These are phyloP conservation scores for Hymenoscyphus albidus DNA, from an alignment of 2,329 filamentous ascomycete species.

Conservation along the genomic window DNA sequence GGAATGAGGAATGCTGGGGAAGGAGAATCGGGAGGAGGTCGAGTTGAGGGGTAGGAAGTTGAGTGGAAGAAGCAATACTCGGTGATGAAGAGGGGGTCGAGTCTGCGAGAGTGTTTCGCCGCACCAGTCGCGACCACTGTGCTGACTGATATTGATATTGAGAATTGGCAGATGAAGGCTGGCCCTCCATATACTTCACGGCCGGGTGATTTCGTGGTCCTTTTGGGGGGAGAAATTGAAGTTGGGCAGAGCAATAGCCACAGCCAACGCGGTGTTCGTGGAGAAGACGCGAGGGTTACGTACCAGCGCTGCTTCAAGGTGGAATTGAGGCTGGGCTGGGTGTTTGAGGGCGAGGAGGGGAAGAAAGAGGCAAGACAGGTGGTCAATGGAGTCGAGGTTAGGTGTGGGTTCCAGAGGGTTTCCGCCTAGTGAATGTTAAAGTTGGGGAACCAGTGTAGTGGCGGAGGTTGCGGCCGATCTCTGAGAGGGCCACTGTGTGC, in stretches of 20 bases:
- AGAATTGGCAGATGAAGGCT: slow-evolving; percentile 31
- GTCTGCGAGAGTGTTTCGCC: slow-evolving; percentile 34
- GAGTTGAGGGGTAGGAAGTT: slow-evolving; percentile 41
- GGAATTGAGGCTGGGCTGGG: neutral
- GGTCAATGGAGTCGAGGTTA: neutral
- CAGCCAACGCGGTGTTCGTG: slow-evolving; percentile 12
- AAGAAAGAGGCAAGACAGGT: neutral
- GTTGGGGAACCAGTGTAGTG: neutral
- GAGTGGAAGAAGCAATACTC: slow-evolving; percentile 27
- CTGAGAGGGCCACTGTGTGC: neutral
- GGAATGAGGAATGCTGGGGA: slow-evolving; percentile 55
- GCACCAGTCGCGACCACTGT: slow-evolving; percentile 36
- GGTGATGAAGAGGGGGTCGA: slow-evolving; percentile 24
- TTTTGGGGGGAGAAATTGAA: slow-evolving; percentile 8
- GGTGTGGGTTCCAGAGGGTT: neutral
- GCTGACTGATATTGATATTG: slow-evolving; percentile 37
- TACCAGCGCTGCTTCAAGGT: neutral
- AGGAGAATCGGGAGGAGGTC: slow-evolving; percentile 55
- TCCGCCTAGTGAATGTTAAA: neutral
- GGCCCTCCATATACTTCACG: slow-evolving; percentile 37
- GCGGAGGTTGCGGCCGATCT: neutral
- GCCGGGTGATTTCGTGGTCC: slow-evolving; percentile 22
- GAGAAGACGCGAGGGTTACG: neutral
- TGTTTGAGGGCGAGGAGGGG: neutral
- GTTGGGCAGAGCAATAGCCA: slow-evolving; percentile 11